Evolutionary conservation across 2,329 filamentous ascomycete species (phyloP).

Genomic region (Alternaria gansuensis): DNA sequence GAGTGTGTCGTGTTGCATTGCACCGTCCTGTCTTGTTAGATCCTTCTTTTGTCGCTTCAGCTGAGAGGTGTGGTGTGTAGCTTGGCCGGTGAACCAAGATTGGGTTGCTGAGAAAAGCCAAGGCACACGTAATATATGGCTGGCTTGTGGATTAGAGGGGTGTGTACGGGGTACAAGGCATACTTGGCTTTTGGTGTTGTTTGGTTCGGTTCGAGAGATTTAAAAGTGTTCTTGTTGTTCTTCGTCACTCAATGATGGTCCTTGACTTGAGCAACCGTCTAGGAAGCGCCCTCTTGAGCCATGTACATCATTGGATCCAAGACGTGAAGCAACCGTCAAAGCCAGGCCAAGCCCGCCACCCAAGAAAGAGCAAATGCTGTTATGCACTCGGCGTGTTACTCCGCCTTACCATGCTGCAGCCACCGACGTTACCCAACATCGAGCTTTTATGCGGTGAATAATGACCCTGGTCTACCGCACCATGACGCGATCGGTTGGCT

Average conservation of each 20-base stretch:
- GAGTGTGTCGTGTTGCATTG: constrained; percentile 7
- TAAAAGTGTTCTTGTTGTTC: neutral
- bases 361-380: neutral
- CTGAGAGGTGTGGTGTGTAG: neutral
- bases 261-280: constrained; percentile 1
- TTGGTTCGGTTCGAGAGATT: neutral
- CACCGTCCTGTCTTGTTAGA: constrained; percentile 4
- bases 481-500: constrained; percentile 3
- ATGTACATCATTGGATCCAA: neutral
- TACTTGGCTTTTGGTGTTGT: neutral
- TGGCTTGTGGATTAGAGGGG: neutral
- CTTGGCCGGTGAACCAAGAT: constrained; percentile 4
- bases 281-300: neutral
- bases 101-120: neutral
- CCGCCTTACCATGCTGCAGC: constrained; percentile 13
- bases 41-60: neutral
- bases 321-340: neutral
- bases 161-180: neutral
- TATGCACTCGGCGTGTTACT: neutral
- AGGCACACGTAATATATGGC: constrained; percentile 1
- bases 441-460: constrained; percentile 4
- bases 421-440: constrained; percentile 6
- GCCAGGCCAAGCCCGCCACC: constrained; percentile 2
- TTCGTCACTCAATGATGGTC: neutral
- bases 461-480: neutral